Evolutionary conservation across 2,329 filamentous ascomycete species (phyloP).

Genomic region (Sclerotinia glacialis): DNA sequence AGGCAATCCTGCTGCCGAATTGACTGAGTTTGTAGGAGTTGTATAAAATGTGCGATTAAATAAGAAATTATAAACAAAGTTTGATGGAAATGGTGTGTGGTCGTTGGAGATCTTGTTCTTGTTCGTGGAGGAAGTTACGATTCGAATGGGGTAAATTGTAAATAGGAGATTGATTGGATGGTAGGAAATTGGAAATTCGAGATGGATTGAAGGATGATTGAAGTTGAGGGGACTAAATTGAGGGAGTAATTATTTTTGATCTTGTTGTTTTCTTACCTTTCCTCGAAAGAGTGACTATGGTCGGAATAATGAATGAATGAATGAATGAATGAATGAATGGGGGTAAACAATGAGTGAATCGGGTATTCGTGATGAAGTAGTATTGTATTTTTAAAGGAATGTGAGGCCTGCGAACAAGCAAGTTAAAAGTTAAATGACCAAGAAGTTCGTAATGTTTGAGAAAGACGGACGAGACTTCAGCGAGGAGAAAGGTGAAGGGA

Average conservation of each 20-base stretch:
- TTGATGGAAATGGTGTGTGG: constrained; percentile 7
- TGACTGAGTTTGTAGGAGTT: constrained; percentile 3
- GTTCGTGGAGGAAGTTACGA: constrained; percentile 28
- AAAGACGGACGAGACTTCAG: constrained; percentile 38
- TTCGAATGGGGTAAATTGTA: constrained; percentile 7
- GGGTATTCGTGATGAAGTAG: neutral
- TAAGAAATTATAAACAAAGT: constrained; percentile 13
- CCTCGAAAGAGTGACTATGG: constrained; percentile 40
- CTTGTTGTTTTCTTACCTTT: neutral
- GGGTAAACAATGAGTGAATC: constrained; percentile 42
- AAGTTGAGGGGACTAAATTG: neutral
- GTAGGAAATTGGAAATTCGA: neutral
- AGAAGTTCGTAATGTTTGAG: constrained; percentile 28
- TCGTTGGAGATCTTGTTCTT: neutral
- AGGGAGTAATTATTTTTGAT: neutral
- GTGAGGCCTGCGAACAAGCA: constrained; percentile 57
- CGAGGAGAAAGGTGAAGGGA: constrained; percentile 35
- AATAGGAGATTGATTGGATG: neutral
- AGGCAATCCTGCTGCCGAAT: constrained; percentile 22
- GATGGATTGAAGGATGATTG: neutral
- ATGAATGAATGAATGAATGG: constrained; percentile 37
- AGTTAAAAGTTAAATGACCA: constrained; percentile 26
- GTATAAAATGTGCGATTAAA: neutral
- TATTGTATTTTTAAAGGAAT: constrained; percentile 46
- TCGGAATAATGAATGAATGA: constrained; percentile 29